These are phyloP conservation scores for Trichosporon coremiiforme DNA, from an alignment of 1,284 basidiomycete genomes.

Conservation along the genomic window DNA sequence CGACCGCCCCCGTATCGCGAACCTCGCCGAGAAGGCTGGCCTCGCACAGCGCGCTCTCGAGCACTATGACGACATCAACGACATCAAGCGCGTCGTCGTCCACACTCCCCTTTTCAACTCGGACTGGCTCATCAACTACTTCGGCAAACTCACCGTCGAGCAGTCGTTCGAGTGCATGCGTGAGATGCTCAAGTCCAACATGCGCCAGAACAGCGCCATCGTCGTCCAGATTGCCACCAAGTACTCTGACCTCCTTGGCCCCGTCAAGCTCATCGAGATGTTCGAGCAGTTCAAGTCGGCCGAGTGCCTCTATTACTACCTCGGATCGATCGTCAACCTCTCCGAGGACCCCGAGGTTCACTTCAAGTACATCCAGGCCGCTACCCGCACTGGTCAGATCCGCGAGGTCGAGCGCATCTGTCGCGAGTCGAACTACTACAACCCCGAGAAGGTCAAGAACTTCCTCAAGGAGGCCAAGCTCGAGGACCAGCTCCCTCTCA, in stretches of 20 bases:
- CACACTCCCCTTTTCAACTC: constrained; percentile 84
- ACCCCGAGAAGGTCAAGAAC: constrained; percentile 99
- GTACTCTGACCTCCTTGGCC: constrained; percentile 97
- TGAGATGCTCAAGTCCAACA: constrained; percentile 97
- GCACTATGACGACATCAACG: constrained; percentile 94
- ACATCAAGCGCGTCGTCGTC: constrained; percentile 98
- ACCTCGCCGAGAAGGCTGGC: constrained; percentile 98
- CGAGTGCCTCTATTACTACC: constrained; percentile 97
- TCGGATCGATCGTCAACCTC: constrained; percentile 96
- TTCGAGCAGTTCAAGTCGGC: constrained; percentile 98
- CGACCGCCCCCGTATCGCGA: constrained; percentile 94
- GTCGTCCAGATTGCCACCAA: constrained; percentile 99
- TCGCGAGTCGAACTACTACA: constrained; percentile 95
- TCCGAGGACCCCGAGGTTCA: constrained; percentile 96
- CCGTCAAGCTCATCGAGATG: constrained; percentile 97
- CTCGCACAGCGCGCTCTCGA: constrained; percentile 93
- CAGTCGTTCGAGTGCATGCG: constrained; percentile 95
- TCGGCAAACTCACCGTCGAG: constrained; percentile 96
- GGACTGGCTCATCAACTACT: constrained; percentile 96
- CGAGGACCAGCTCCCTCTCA: constrained; percentile 93
- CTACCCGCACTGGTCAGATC: constrained; percentile 96
- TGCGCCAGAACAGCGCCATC: constrained; percentile 94
- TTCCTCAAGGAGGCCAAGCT: constrained; percentile 99
- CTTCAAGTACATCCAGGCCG: constrained; percentile 99
- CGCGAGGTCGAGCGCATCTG: constrained; percentile 99